Base-by-base conservation (phyloP, 768 basidiomycete genomes). In the Suillus subluteus region DNA sequence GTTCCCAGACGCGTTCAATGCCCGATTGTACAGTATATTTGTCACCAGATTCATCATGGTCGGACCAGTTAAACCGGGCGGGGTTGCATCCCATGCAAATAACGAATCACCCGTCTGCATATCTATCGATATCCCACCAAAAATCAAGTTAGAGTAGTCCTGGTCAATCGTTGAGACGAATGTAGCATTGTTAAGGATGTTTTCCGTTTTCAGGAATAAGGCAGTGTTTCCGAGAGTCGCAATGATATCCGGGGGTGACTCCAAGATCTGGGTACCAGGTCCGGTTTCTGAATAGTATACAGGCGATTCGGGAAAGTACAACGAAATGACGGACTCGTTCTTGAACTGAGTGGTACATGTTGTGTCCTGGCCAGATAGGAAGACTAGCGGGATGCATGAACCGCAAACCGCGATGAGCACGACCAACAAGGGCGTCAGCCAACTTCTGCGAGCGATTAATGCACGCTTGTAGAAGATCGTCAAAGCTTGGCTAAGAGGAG, bases 381-480 rank as follows among this genome's bases (percentile, higher is more conserved):
- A 92, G 65, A 89, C 79, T 11, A 92, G 77, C 0, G 92, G 91
- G 62, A 92, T 83, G 50, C 87, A 87, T 0, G 89, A 79, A 7
- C 88, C 92, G 8, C 85, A 85, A 48, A 91, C 80, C 5, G 85
- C 86, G 38, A 90, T 76, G 40, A 83, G 63, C 21, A 88, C 78
- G 2, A 83, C 77, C 13, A 94, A 79, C 8, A 86, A 54, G 1
- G 87, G 88, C 0, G 88, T 83, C 21, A 94, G 74, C 91, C 91
- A 94, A 68, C 87, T 88, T 48, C 89, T 83, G 26, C 86, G 84
- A 1, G 85, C 79, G 59, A 94, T 84, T 30, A 92, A 78, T 6
- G 80, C 72, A 4, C 92, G 87, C 74, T 94, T 94, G 70, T 87
- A 80, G 79, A 91, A 88, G 64, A 94, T 90, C 0, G 90, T 92